A percentile compares a stretch with the other conserved stretches of the same genome.
phyloP scores from a whole-genome alignment of 1,284 basidiomycete genomes.

The Irpex lacteus region DNA sequence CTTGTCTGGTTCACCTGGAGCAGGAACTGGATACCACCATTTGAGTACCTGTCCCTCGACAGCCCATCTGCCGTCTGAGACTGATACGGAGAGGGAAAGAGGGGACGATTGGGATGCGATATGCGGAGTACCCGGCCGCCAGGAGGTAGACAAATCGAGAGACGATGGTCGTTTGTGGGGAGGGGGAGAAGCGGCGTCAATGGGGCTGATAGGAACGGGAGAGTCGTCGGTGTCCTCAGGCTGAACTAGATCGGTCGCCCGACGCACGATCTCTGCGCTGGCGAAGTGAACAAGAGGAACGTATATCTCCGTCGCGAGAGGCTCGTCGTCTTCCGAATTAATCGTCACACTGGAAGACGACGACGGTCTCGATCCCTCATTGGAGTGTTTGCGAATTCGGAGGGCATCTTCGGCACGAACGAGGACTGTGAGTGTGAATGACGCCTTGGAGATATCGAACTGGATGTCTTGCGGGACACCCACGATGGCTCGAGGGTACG shows the following conservation, averaged over 20 bases:
- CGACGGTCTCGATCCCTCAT: conserved; percentile 14
- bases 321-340: conserved; percentile 29
- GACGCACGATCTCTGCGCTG: conserved; percentile 34
- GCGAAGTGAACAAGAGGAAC: conserved; percentile 90
- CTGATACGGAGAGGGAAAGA: conserved; percentile 45
- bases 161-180: conserved; percentile 4
- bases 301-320: conserved; percentile 79
- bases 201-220: conserved; percentile 10
- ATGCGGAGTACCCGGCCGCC: conserved; percentile 8
- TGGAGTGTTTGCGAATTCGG: conserved; percentile 2
- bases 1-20: conserved; percentile 38
- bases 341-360: conserved; percentile 14
- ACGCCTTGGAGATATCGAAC: conserved; percentile 75
- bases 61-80: conserved; percentile 68
- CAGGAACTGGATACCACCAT: conserved; percentile 84
- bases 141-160: conserved; percentile 11
- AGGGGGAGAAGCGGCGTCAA: conserved; percentile 5
- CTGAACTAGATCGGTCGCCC: conserved; percentile 13
- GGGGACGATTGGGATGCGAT: conserved; percentile 1
- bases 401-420: conserved; percentile 56
- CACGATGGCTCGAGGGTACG: conserved; percentile 75
- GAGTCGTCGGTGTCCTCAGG: background rate
- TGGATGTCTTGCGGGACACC: conserved; percentile 65
- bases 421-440: conserved; percentile 63
- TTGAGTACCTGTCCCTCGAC: conserved; percentile 70